phyloP scores from a whole-genome alignment of 208 protist genomes.

The Naegleria gruberi region DNA sequence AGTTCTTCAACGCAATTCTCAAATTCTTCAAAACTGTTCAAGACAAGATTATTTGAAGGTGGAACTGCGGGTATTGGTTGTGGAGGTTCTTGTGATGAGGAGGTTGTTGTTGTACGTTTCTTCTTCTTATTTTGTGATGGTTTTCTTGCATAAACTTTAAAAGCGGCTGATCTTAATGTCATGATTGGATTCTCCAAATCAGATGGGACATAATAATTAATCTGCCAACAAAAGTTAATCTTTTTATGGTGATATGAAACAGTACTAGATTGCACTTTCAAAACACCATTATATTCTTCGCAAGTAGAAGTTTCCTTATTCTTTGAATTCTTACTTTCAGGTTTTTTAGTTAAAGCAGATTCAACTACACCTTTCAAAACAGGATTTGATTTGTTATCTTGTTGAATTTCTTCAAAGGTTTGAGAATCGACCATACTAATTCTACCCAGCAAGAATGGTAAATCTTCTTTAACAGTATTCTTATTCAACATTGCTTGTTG shows the following conservation, averaged over 20 bases:
- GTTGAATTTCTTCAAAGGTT: not conserved
- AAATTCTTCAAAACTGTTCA: not conserved
- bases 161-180: not conserved
- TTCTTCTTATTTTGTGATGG: not conserved
- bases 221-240: slow-evolving; percentile 12
- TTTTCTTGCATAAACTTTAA: slow-evolving; percentile 11
- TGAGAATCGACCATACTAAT: not conserved
- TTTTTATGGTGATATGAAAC: not conserved
- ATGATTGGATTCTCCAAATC: not conserved
- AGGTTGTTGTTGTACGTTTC: not conserved
- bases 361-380: not conserved
- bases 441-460: not conserved
- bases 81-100: too few species aligned
- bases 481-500: not conserved
- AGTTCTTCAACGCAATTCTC: not conserved
- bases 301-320: not conserved
- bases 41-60: not conserved
- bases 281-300: not conserved
- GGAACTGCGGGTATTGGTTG: too few species aligned
- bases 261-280: not conserved
- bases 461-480: not conserved
- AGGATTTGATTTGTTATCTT: not conserved
- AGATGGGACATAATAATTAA: not conserved
- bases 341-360: not conserved
- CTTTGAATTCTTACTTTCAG: not conserved